These are phyloP conservation scores for Comarum palustre DNA, from an alignment of 306 rosid genomes.

Conservation along the genomic window DNA sequence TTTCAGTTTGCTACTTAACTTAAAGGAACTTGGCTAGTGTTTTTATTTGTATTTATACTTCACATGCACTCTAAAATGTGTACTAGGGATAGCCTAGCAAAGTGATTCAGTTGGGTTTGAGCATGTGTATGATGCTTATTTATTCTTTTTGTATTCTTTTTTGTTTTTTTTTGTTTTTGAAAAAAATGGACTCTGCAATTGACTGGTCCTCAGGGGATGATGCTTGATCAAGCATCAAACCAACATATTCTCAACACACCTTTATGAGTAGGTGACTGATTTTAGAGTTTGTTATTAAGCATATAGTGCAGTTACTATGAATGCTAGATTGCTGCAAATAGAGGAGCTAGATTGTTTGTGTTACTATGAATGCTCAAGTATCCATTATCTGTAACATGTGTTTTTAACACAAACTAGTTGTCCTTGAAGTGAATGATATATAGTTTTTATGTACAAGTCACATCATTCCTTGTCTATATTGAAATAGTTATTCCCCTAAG, in stretches of 20 bases:
- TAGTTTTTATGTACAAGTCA: neutral
- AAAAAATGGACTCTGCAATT: neutral
- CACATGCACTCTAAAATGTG: neutral
- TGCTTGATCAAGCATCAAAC: neutral
- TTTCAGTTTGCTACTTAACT: neutral
- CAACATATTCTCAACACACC: neutral
- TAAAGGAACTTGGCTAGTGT: neutral
- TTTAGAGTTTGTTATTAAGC: neutral
- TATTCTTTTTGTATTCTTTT: too few species aligned
- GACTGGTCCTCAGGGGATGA: neutral
- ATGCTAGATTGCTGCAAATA: neutral
- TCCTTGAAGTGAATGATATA: neutral
- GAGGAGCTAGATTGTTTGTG: neutral
- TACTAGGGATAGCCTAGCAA: neutral
- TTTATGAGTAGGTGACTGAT: neutral
- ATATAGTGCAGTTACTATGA: neutral
- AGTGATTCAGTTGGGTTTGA: constrained; percentile 3
- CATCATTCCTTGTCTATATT: neutral
- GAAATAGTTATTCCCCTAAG: neutral
- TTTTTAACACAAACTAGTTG: neutral
- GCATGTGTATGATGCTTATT: neutral
- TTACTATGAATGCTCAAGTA: neutral
- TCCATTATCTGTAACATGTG: neutral
- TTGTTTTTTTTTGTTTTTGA: neutral
- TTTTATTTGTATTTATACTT: neutral